Base-by-base conservation (phyloP, 306 rosid species). In the Gleditsia sinensis region DNA sequence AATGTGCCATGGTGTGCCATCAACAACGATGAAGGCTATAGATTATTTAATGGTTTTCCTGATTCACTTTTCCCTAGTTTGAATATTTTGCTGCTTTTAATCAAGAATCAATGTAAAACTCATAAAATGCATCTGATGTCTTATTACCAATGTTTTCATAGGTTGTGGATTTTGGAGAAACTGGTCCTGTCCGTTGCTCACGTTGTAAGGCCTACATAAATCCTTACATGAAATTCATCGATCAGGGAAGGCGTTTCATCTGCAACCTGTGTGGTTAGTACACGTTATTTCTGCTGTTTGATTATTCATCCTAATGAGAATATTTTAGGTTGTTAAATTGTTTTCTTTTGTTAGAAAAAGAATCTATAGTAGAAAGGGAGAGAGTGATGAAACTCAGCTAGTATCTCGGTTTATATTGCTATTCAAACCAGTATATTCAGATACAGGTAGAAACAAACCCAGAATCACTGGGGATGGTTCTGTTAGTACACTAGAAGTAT, bases 131-230 rank as follows among this genome's bases (percentile, higher is more conserved):
- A 37, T 67, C 5, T 68, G 27, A 34, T 42, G 46, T 39, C 50
- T 81, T 39, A 78, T 28, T 54, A 28, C 67, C 25, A 36, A 64
- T 59, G 40, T 13, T 74, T 62, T 61, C 63, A 23, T 82, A 90
- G 98, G 90, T 93, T 86, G 97, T 90, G 72, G 98, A 93, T 83
- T 93, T 93, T 86, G 98, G 97, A 82, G 98, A 93, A 78, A 72
- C 91, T 61, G 98, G 98, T 77, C 98, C 98, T 55, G 93, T 93
- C 49, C 93, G 98, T 78, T 93, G 97, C 85, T 88, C 93, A 71
- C 95, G 97, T 50, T 93, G 98, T 91, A 93, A 90, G 82, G 98
- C 91, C 76, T 93, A 93, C 76, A 83, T 93, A 64, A 93, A 93
- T 82, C 95, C 98, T 69, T 93, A 90, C 76, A 93, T 93, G 98